phyloP scores from a whole-genome alignment of 169 alveolate genomes.

The Cryptosporidium meleagridis region DNA sequence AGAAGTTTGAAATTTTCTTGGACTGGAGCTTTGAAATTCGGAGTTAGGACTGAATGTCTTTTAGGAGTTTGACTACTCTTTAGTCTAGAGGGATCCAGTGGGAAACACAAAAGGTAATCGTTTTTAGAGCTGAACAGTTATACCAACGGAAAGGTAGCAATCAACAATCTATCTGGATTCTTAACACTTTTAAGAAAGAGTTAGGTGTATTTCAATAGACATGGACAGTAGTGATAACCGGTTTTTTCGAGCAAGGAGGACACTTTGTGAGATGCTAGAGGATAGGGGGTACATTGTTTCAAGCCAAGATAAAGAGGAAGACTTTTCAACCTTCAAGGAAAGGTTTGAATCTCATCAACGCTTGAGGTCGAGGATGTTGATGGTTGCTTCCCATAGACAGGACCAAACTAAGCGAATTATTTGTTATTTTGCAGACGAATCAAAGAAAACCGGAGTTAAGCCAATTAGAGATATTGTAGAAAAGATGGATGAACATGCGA shows the following conservation, averaged over 20 bases:
- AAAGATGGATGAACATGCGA: constrained; percentile 91
- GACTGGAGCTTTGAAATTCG: neutral
- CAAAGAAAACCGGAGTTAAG: constrained; percentile 92
- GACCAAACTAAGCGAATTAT: constrained; percentile 86
- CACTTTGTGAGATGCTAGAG: constrained; percentile 92
- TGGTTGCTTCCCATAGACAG: constrained; percentile 85
- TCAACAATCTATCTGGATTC: neutral
- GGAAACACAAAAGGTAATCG: neutral
- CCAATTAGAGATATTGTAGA: constrained; percentile 94
- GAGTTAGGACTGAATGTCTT: neutral
- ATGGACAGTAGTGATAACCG: constrained; percentile 90
- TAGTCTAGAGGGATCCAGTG: neutral
- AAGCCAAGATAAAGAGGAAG: constrained; percentile 85
- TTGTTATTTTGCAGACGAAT: constrained; percentile 92
- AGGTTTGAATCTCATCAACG: constrained; percentile 79
- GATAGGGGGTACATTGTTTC: constrained; percentile 92
- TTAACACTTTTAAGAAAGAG: neutral
- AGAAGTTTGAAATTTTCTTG: neutral
- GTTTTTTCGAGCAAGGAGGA: constrained; percentile 88
- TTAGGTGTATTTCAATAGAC: neutral
- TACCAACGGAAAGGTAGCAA: neutral
- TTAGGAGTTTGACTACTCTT: neutral
- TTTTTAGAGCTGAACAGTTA: neutral
- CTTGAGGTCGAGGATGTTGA: constrained; percentile 87
- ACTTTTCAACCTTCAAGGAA: constrained; percentile 86